Percentiles rank a stretch among this genome's conserved stretches.
phyloP scores from a whole-genome alignment of 108 stramenopile genomes.

The Skeletonema menzelii region DNA sequence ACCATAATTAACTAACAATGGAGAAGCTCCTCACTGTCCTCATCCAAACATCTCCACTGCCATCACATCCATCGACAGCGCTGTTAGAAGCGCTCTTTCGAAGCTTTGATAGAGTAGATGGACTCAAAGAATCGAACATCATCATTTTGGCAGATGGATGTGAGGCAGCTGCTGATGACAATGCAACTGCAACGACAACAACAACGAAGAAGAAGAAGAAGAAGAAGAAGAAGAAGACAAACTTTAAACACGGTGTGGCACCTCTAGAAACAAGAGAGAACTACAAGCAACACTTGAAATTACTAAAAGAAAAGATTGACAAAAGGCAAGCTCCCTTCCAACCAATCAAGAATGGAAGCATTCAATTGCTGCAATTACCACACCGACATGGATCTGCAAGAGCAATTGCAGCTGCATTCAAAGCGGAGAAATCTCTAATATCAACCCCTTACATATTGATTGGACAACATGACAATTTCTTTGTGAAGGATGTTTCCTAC shows the following conservation, averaged over 20 bases:
- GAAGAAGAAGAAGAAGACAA: constrained; percentile 9
- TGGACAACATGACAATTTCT: constrained; percentile 53
- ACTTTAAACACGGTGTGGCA: constrained; percentile 29
- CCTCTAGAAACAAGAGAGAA: constrained; percentile 10
- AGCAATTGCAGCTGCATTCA: constrained; percentile 18
- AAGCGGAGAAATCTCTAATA: not conserved
- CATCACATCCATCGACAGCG: constrained; percentile 45
- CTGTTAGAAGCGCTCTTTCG: constrained; percentile 49
- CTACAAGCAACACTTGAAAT: constrained; percentile 27
- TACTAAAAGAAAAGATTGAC: constrained; percentile 8
- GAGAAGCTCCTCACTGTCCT: constrained; percentile 23
- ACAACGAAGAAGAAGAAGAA: too few relatives aligned
- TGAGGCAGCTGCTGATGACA: not conserved
- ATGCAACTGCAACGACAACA: not conserved
- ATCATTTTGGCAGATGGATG: constrained; percentile 42
- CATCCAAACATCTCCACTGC: constrained; percentile 45
- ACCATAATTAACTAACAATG: not conserved
- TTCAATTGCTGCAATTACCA: constrained; percentile 27
- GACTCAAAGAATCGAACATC: constrained; percentile 30
- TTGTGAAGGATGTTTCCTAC: constrained; percentile 24
- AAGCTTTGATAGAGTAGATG: constrained; percentile 37
- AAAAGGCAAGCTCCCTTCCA: constrained; percentile 18
- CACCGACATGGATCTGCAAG: constrained; percentile 27
- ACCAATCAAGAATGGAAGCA: constrained; percentile 12
- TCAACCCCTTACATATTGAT: constrained; percentile 44